Base-by-base conservation (phyloP, 2,329 filamentous ascomycete genomes). In the Leptoxyphium fumago region DNA sequence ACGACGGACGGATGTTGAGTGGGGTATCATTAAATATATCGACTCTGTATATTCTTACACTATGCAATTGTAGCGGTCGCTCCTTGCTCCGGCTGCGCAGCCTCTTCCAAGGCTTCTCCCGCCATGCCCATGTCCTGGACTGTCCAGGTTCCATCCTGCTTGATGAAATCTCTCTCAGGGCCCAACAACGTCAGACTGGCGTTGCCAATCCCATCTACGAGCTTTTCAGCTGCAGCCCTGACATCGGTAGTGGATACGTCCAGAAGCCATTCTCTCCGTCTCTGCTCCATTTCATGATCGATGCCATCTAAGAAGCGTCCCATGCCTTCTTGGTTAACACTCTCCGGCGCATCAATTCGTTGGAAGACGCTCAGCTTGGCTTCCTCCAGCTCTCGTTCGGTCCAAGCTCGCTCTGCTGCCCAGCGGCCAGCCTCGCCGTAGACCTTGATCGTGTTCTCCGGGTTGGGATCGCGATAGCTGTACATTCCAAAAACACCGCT, bases 341-440 rank as follows among this genome's bases (percentile, higher is more conserved):
- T 82, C 53, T 81, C 74, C 1, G 91, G 91, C 10, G 89, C 89
- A 63, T 98, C 91, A 9, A 95, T 76, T 30, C 76, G 72, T 64
- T 98, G 88, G 71, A 98, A 98, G 10, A 94, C 82, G 26, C 84
- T 86, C 34, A 98, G 77, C 67, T 98, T 98, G 49, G 91, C 91
- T 62, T 98, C 91, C 58, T 96, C 89, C 2, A 98, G 71, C 59
- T 98, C 88, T 32, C 81, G 78, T 18, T 82, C 78, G 1, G 78
- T 79, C 87, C 87, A 96, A 45, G 78, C 63, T 55, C 82, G 82
- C 52, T 94, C 81, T 10, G 78, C 72, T 0, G 88, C 91, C 78
- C 87, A 95, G 18, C 73, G 69, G 1, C 89, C 91, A 1, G 86
- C 84, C 45, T 82, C 80, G 29, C 74, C 71, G 78, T 95, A 94